Evolutionary conservation across 2,329 filamentous ascomycete species (phyloP), one percentile per base, ranked within the genome.

Genomic region (Leptographium wingfieldii): DNA sequence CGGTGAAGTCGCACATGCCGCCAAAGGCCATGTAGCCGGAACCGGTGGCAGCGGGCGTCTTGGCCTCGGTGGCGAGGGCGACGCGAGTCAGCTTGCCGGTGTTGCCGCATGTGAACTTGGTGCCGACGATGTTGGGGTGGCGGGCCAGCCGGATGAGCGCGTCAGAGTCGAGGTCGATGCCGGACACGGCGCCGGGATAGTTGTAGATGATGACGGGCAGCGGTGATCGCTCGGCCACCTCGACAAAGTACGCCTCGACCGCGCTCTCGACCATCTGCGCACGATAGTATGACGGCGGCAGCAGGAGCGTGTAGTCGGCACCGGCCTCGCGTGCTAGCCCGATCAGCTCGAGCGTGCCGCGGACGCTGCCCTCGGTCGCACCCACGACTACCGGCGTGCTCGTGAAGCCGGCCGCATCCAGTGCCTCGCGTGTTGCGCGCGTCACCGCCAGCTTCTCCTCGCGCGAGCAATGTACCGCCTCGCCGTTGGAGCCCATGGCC

Each of bases 41-140:
- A 40, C 82, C 82, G 63, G 80, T 75, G 9, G 73, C 70, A 62
- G 70, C 74, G 12, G 86, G 83, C 0, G 86, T 90, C 71, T 84
- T 83, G 60, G 90, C 88, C 66, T 87, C 76, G 55, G 86, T 83
- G 54, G 84, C 88, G 16, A 80, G 73, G 7, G 90, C 89, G 5
- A 95, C 88, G 38, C 90, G 85, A 14, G 90, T 92, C 65, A 95
- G 80, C 75, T 95, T 95, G 64, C 90, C 90, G 1, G 89, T 94
- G 77, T 90, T 94, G 65, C 88, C 90, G 71, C 90, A 95, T 49
- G 90, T 95, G 78, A 95, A 95, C 73, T 95, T 95, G 59, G 89
- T 92, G 63, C 90, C 90, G 63, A 91, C 76, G 68, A 95, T 90
- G 74, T 95, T 95, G 65, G 85, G 83, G 74, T 95, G 90, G 70